Base-by-base conservation (phyloP, 2,329 filamentous ascomycete species). In the Calonectria naviculata region DNA sequence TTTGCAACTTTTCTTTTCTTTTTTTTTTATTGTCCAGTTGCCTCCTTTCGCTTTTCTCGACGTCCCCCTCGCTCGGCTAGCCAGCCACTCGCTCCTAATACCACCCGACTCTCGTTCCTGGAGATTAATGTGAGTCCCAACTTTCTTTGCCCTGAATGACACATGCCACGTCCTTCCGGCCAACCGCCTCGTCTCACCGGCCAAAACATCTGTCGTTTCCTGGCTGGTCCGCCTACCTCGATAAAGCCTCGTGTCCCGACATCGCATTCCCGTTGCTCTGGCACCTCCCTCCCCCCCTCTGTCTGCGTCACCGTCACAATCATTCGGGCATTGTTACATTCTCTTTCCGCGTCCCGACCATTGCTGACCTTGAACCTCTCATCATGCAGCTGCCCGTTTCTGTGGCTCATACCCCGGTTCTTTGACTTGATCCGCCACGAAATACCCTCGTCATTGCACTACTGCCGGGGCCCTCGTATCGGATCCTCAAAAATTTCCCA, bases 61-160 rank as follows among this genome's bases (percentile, higher is more conserved):
- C 74, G 72, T 75, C 69, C 69, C 62, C 75, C 68, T 62, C 78
- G 64, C 67, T 73, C 72, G 71, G 76, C 68, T 71, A 65, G 64
- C 72, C 76, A 78, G 77, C 78, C 76, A 77, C 76, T 73, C 71
- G 70, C 71, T 73, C 62, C 66, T 78, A 79, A 79, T 79, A 77
- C 71, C 72, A 72, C 67, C 64, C 74, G 70, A 72, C 73, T 67
- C 72, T 76, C 70, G 69, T 73, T 76, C 73, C 72, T 78, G 73
- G 78, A 81, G 70, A 81, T 82, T 79, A 81, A 82, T 82, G 81
- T 83, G 80, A 83, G 81, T 83, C 74, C 73, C 73, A 78, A 75
- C 75, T 78, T 74, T 77, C 73, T 65, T 78, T 77, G 67, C 77
- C 66, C 49, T 74, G 73, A 64, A 77, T 75, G 75, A 76, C 76